Percentiles rank a stretch among this genome's conserved stretches.
These are phyloP conservation scores for Gaultheria prostrata DNA, from an alignment of 148 eudicot genomes.

Conservation along the genomic window DNA sequence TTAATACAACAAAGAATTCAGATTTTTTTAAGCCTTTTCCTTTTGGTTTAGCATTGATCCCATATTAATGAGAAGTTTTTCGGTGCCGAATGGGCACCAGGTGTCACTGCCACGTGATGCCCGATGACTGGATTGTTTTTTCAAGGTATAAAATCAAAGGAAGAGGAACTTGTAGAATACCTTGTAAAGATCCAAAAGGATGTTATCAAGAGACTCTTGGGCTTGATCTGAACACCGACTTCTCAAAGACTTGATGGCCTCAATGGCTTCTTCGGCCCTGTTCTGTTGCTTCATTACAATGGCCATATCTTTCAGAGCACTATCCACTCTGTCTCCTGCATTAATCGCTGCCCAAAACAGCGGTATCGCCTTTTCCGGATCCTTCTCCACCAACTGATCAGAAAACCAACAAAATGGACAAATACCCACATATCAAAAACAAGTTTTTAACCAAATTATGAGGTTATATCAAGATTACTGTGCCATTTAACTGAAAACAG, in stretches of 20 bases:
- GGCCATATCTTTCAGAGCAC: conserved; percentile 98
- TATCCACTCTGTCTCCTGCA: conserved; percentile 95
- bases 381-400: conserved; percentile 88
- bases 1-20: neutral
- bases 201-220: conserved; percentile 96
- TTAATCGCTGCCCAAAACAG: conserved; percentile 98
- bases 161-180: conserved; percentile 24
- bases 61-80: no score
- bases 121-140: no score
- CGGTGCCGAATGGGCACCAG: no score
- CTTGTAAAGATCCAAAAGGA: conserved; percentile 90
- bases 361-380: conserved; percentile 94
- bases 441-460: neutral
- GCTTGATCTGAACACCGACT: conserved; percentile 88
- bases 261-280: conserved; percentile 91
- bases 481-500: no score
- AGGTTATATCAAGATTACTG: no score
- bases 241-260: conserved; percentile 84
- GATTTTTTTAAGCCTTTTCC: no score
- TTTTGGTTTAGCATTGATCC: neutral
- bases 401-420: neutral
- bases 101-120: no score
- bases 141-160: neutral
- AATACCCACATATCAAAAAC: neutral
- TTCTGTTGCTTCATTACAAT: conserved; percentile 98